Conservation (phyloP, 768 basidiomycete genomes). For the Collybiopsis confluens region DNA sequence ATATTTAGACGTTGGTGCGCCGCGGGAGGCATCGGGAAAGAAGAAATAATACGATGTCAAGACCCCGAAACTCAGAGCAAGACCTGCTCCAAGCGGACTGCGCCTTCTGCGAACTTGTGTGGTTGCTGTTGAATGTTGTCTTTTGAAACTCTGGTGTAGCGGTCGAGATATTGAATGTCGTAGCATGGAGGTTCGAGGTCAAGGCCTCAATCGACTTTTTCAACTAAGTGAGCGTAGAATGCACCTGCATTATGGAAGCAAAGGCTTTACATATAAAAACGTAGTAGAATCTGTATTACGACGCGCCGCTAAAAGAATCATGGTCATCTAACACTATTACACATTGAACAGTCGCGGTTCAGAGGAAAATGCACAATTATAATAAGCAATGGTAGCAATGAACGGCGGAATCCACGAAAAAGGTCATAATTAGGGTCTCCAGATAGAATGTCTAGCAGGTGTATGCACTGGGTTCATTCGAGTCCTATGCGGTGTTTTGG, state of each 20-base stretch:
- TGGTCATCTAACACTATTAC: background rate
- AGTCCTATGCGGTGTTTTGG: conserved; percentile 44
- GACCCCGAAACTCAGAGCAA: conserved; percentile 33
- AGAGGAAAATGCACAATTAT: background rate
- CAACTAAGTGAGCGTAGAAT: too few relatives aligned
- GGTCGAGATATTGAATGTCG: too few relatives aligned
- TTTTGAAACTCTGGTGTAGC: too few relatives aligned
- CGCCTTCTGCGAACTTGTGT: background rate
- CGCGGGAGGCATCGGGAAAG: conserved; percentile 43
- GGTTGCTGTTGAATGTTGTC: background rate
- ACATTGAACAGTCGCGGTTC: background rate
- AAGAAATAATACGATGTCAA: conserved; percentile 48
- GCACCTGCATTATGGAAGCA: too few relatives aligned
- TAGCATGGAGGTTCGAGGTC: background rate
- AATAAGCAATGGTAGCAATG: background rate
- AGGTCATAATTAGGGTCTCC: conserved; percentile 50
- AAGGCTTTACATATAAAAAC: background rate
- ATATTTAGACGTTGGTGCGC: conserved; percentile 34
- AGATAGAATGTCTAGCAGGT: conserved; percentile 50
- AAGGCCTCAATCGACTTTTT: too few relatives aligned
- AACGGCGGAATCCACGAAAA: too few relatives aligned
- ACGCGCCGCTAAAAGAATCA: too few relatives aligned
- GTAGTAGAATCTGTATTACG: background rate
- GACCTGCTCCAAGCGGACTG: conserved; percentile 6
- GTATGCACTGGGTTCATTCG: conserved; percentile 39